Base-by-base conservation (phyloP, 2,329 filamentous ascomycete species). In the Aotearoamyces nothofagi region DNA sequence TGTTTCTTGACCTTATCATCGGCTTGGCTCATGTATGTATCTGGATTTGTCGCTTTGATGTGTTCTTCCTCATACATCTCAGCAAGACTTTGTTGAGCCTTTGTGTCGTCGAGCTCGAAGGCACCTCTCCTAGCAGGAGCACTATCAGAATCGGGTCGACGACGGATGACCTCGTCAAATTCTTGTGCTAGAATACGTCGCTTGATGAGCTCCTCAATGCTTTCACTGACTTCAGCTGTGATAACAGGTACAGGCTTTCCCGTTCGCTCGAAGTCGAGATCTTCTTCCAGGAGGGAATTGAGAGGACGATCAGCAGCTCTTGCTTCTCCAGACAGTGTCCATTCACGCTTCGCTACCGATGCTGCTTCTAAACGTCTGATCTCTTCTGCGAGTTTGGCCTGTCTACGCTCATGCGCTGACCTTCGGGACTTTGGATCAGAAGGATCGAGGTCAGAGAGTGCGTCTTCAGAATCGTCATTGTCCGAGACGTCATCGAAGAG, bases 61-160 rank as follows among this genome's bases (percentile, higher is more conserved):
- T 93, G 82, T 41, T 96, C 86, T 47, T 90, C 78, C 55, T 96
- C 90, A 58, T 96, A 98, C 28, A 93, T 65, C 44, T 94, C 86
- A 0, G 84, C 87, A 9, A 98, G 69, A 37, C 82, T 75, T 54
- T 92, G 78, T 47, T 78, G 71, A n/a, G 75, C 69, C 54, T 93
- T 94, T 41, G 66, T 77, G 52, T 96, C 86, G 44, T 92, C 80
- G 8, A 96, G 62, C 35, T 87, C 64, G 19, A 78, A 69, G 12
- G 38, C 37, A 3, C 81, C 81, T 36, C 82, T 71, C 16, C 78
- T 70, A 3, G 69, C 61, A 17, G 74, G 69, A 4, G 70, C 63
- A 24, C 68, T 66, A 9, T 79, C 58, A 7, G 78, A 67, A 37
- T 83, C 81, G 3, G 86, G 86, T 10, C 82, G 71, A 10, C 90